phyloP scores from a whole-genome alignment of 495 filamentous ascomycete genomes.

The Tuber borchii region DNA sequence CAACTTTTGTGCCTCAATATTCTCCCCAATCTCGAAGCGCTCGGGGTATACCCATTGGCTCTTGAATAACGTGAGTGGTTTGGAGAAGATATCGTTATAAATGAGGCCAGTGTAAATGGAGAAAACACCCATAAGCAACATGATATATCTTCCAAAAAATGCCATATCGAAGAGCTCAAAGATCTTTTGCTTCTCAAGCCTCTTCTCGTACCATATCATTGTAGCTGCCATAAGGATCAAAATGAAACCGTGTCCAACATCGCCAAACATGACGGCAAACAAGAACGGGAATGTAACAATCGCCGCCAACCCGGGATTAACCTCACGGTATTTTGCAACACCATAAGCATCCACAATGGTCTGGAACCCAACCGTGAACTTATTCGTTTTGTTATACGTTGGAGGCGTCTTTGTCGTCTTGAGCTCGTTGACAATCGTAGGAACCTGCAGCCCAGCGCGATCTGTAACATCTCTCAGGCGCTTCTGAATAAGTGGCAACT shows the following conservation, averaged over 20 bases:
- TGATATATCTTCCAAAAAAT: constrained; percentile 97
- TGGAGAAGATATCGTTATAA: constrained; percentile 97
- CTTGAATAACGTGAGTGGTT: constrained; percentile 74
- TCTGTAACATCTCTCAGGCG: constrained; percentile 95
- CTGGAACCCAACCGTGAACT: constrained; percentile 95
- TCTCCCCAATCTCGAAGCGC: constrained; percentile 54
- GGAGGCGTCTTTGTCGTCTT: constrained; percentile 92
- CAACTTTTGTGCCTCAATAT: constrained; percentile 56
- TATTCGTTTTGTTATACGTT: constrained; percentile 93
- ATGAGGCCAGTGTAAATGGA: constrained; percentile 95
- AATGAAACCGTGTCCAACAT: constrained; percentile 83
- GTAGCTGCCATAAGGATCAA: constrained; percentile 72
- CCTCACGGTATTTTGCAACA: constrained; percentile 91
- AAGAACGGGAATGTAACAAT: constrained; percentile 97
- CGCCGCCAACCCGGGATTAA: constrained; percentile 90
- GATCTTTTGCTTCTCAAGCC: constrained; percentile 71
- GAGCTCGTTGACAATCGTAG: constrained; percentile 96
- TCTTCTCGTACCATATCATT: constrained; percentile 95
- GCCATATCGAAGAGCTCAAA: constrained; percentile 96
- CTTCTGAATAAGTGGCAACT: constrained; percentile 84
- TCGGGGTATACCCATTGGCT: constrained; percentile 84
- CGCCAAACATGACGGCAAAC: constrained; percentile 99
- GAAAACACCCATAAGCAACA: constrained; percentile 94
- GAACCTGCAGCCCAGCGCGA: constrained; percentile 84
- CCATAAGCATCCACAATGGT: constrained; percentile 99